Evolutionary conservation across 768 basidiomycete genomes (phyloP), one percentile per base, ranked within the genome.

Genomic region (Lactarius akahatsu): DNA sequence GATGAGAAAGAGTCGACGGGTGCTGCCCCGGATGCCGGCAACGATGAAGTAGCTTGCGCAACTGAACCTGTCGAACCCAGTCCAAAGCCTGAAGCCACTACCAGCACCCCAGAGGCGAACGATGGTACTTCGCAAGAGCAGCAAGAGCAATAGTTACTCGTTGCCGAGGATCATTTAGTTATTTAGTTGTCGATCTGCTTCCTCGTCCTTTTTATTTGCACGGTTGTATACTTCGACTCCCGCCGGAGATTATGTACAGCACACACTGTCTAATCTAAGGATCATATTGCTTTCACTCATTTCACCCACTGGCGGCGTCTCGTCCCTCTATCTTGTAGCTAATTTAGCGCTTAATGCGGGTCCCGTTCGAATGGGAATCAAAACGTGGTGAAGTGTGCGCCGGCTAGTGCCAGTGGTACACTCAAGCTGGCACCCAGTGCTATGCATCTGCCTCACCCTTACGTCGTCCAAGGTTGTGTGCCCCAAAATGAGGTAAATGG

Each of bases 401-500:
- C 23, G 47, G 18, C n/a, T 20, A 23, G n/a, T 50, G 47, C 4
- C 10, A n/a, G 23, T 11, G 10, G 36, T 36, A 36, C 34, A 10
- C 23, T 11, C 34, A 11, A 0, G 11, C 11, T 3, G 10, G 20
- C n/a, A 10, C 23, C 23, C 23, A 13, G 47, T 13, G 50, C 50
- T 26, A 52, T 54, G 28, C 59, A 55, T 15, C 26, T 20, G 26
- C 26, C 47, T 54, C 47, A 8, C 38, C 36, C 34, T 59, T 23
- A 36, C 41, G 28, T 45, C 38, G 47, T 4, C 23, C 23, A 5
- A 52, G 4, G 47, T 50, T 50, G 11, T 16, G 32, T 40, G n/a
- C 59, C 50, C 50, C 23, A 34, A 41, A 50, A 58, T 45, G 61
- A 66, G 57, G 65, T 52, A 62, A 66, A 62, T 52, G 56, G 16